Conservation (phyloP, 202 grass and related monocot species). For the Bolboschoenoplectus hybrid region DNA sequence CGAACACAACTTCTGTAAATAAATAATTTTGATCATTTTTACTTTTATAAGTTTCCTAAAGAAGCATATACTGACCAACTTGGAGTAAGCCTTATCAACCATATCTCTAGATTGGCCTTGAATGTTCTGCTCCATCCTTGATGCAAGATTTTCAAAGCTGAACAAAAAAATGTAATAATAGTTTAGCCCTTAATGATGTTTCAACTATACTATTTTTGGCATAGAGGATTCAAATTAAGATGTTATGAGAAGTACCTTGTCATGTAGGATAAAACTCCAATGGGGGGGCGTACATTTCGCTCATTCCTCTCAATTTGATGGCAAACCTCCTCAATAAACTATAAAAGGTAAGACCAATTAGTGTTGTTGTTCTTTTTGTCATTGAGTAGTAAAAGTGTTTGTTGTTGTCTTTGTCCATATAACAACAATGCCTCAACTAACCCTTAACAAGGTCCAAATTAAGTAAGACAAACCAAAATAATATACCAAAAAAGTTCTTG, state of each 20-base stretch:
- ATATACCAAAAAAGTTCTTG: neutral
- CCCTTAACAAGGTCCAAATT: neutral
- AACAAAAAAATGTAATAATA: slow-evolving; percentile 35
- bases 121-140: slow-evolving; percentile 97
- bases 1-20: slow-evolving; percentile 38
- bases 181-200: neutral
- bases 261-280: slow-evolving; percentile 83
- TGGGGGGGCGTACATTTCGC: slow-evolving; percentile 71
- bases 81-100: slow-evolving; percentile 94
- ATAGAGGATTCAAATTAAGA: slow-evolving; percentile 25
- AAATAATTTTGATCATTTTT: slow-evolving; percentile 29
- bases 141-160: slow-evolving; percentile 90
- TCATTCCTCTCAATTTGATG: slow-evolving; percentile 96
- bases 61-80: slow-evolving; percentile 69
- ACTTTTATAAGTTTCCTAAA: slow-evolving; percentile 24
- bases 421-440: neutral
- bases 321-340: slow-evolving; percentile 98
- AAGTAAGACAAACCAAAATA: neutral
- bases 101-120: slow-evolving; percentile 99
- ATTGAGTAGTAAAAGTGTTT: neutral
- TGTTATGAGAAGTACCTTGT: slow-evolving; percentile 65
- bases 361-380: slow-evolving; percentile 2
- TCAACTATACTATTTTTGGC: slow-evolving; percentile 23
- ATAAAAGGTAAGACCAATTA: slow-evolving; percentile 12
- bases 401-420: neutral